Conservation (phyloP, 2,329 filamentous ascomycete genomes). For the Ceratocystis diversiconidia region DNA sequence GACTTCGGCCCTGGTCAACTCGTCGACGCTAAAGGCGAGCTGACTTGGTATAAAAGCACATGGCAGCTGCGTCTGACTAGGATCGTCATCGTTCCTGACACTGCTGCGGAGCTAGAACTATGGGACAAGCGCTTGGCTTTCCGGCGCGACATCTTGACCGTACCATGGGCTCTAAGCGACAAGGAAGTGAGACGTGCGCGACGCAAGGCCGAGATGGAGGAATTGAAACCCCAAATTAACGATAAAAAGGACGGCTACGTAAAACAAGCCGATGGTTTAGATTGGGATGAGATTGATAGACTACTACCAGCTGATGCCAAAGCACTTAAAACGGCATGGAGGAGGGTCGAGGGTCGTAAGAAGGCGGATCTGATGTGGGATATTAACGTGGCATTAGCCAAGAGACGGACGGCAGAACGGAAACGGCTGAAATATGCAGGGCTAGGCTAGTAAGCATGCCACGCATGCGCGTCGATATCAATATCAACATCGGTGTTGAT, state of each 20-base stretch:
- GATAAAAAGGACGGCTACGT: constrained; percentile 18
- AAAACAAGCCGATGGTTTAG: constrained; percentile 19
- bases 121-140: constrained; percentile 44
- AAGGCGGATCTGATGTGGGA: not conserved
- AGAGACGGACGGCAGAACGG: not conserved
- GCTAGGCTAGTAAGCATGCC: not conserved
- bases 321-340: not conserved
- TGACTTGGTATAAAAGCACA: constrained; percentile 34
- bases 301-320: constrained; percentile 17
- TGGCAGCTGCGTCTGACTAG: constrained; percentile 41
- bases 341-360: not conserved
- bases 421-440: not conserved
- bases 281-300: constrained; percentile 17
- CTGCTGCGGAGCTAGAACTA: constrained; percentile 42
- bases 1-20: constrained; percentile 30
- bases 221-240: constrained; percentile 18
- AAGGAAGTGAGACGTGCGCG: constrained; percentile 27
- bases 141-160: constrained; percentile 34
- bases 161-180: constrained; percentile 40
- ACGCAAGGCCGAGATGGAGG: constrained; percentile 28
- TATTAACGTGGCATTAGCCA: constrained; percentile 4
- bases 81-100: constrained; percentile 34
- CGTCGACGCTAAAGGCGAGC: constrained; percentile 42
- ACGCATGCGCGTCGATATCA: not conserved
- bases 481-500: no score